A percentile compares a stretch with the other conserved stretches of the same genome.
These are phyloP conservation scores for Tricholoma saponaceum DNA, from an alignment of 768 basidiomycete genomes.

Conservation along the genomic window DNA sequence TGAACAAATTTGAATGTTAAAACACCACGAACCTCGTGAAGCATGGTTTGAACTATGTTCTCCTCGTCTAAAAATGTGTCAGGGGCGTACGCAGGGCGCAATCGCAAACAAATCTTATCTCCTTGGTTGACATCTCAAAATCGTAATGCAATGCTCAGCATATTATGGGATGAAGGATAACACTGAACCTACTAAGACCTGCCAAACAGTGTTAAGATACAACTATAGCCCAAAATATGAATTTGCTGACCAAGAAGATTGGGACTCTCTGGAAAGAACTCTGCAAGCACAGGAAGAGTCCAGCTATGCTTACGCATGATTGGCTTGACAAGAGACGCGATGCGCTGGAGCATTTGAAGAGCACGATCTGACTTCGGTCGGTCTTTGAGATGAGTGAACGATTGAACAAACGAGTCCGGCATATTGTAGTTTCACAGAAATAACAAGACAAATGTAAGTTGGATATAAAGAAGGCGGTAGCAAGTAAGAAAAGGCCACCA, in stretches of 20 bases:
- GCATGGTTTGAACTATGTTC: constrained; percentile 77
- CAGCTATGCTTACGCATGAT: constrained; percentile 88
- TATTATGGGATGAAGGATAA: not conserved
- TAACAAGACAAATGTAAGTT: not conserved
- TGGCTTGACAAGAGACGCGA: constrained; percentile 83
- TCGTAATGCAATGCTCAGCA: constrained; percentile 1
- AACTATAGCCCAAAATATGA: constrained; percentile 7
- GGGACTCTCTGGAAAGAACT: constrained; percentile 79
- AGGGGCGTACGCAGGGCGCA: constrained; percentile 66
- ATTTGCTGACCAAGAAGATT: constrained; percentile 62
- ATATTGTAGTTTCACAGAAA: constrained; percentile 26
- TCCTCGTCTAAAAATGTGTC: constrained; percentile 75
- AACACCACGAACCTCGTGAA: constrained; percentile 67
- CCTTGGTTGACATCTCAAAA: constrained; percentile 71
- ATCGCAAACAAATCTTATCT: constrained; percentile 75
- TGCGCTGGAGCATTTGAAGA: constrained; percentile 58
- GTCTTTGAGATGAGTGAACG: constrained; percentile 69
- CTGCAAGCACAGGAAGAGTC: constrained; percentile 74
- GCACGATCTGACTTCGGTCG: constrained; percentile 66
- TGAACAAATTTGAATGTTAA: not conserved
- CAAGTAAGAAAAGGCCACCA: not conserved
- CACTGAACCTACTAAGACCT: constrained; percentile 33
- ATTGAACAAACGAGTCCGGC: constrained; percentile 56
- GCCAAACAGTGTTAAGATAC: not conserved
- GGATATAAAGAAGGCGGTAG: too few species aligned